phyloP scores from a whole-genome alignment of 495 filamentous ascomycete species.

The Xylaria intraflava region DNA sequence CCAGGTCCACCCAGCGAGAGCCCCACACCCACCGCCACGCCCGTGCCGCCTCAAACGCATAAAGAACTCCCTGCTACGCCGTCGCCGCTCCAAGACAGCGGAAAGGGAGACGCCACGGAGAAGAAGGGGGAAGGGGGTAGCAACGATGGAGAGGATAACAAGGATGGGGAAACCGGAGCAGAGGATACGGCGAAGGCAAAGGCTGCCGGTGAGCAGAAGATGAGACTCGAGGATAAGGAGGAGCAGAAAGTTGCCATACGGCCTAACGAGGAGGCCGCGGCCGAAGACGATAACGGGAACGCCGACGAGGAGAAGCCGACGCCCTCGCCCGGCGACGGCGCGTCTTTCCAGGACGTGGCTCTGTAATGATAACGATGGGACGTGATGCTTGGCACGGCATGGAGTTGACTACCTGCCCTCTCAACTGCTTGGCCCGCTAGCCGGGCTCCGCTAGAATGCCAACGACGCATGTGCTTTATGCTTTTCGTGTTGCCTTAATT shows the following conservation, averaged over 20 bases:
- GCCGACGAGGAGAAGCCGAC: constrained; percentile 29
- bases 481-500: background rate
- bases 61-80: constrained; percentile 34
- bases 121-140: constrained; percentile 12
- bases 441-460: background rate
- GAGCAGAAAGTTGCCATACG: constrained; percentile 41
- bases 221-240: constrained; percentile 47
- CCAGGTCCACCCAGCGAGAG: constrained; percentile 26
- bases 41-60: constrained; percentile 15
- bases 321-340: constrained; percentile 26
- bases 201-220: constrained; percentile 49
- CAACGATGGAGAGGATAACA: constrained; percentile 18
- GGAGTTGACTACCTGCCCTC: background rate
- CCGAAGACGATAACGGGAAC: background rate
- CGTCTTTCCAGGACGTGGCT: constrained; percentile 14
- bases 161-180: constrained; percentile 25
- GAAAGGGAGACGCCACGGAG: constrained; percentile 12
- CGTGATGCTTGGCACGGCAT: background rate
- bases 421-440: background rate
- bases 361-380: constrained; percentile 1
- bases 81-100: constrained; percentile 17
- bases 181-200: constrained; percentile 26
- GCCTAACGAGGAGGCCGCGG: constrained; percentile 16
- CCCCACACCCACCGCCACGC: constrained; percentile 20
- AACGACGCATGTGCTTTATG: background rate